Evolutionary conservation across 371 early-diverging fungal species (phyloP), one percentile per base, ranked within the genome.

Genomic region (Zychaea mexicana): DNA sequence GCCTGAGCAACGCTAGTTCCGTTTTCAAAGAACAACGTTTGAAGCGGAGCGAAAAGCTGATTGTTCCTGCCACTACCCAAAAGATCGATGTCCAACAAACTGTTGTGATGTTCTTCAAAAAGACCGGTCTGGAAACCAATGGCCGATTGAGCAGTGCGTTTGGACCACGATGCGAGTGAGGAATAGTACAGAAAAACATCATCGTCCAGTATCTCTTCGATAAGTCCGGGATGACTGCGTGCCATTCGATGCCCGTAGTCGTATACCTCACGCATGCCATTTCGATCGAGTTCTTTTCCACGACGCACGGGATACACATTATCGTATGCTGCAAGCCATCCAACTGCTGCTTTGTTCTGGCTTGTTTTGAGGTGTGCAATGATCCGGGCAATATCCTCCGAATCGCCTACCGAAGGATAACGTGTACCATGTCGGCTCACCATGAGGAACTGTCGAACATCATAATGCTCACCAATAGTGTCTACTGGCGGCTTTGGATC

Each of bases 361-460:
- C 67, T 63, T 24, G 36, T 24, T 2, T 31, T 27, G 3, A 76
- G 57, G n/a, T 39, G 32, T 2, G 53, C 22, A 4, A 70, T 38
- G 21, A 69, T 46, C 7, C 56, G 27, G 2, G 57, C 38, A 19
- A 76, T 62, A 21, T 62, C 62, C 1, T 36, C 28, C 2, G 65
- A 65, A 30, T 70, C 67, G 5, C 64, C 67, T 15, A 17, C 33
- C 0, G 60, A 64, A 1, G 77, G 69, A 33, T 71, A 76, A 0
- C 77, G 68, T 15, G 77, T 71, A 5, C 74, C 77, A 39, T 73
- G 77, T 7, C 77, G 77, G 38, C 65, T 61, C 19, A 76, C 45
- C 5, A 71, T 26, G 22, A 73, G 77, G 1, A 71, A 30, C 27
- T 73, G 77, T 13, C 58, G 56, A 9, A 73, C 45, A 2, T 26